Evolutionary conservation across 805 yeast species (phyloP), one percentile per base, ranked within the genome.

Genomic region (Saccharomyces kudriavzevii): DNA sequence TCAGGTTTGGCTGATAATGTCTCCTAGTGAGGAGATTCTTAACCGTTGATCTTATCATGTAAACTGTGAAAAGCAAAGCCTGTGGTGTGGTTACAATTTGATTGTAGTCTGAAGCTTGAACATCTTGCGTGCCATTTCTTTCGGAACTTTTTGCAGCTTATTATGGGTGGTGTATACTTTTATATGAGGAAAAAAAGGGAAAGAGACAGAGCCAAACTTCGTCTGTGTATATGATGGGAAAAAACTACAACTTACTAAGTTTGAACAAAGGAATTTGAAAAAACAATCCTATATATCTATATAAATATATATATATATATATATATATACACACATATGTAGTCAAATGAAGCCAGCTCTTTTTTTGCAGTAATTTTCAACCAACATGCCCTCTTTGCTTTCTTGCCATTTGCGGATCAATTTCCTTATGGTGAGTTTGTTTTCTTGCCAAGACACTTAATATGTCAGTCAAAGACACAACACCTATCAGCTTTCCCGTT

Each of bases 351-450:
- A 35, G 43, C 43, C 43, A 35, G 43, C 17, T 35, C 13, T 17
- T 35, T 35, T 35, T 17, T 4, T 35, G 11, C 17, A 17, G 3
- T 35, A 2, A 17, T 1, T 30, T 35, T 35, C 22, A 35, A n/a
- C 35, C 54, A 24, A 58, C 52, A 66, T 88, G 77, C 65, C 97
- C 79, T 68, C 98, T 82, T 69, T 89, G 94, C 65, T 89, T 85
- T 68, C 98, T 81, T 2, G 97, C 97, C 51, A 80, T 78, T 43
- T 78, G 82, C 4, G 99, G 98, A 65, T 92, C 97, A 26, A 89
- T 83, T 63, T 80, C 80, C 3, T 96, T 96, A 54, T 83, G 78
- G 35, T 80, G 81, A 3, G 71, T 70, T 52, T 68, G 70, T 43
- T 65, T 64, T 61, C 82, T 77, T 6, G 96, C 96, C 58, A 91